phyloP scores from a whole-genome alignment of 441 rosid genomes.

The Jatropha podagrica region DNA sequence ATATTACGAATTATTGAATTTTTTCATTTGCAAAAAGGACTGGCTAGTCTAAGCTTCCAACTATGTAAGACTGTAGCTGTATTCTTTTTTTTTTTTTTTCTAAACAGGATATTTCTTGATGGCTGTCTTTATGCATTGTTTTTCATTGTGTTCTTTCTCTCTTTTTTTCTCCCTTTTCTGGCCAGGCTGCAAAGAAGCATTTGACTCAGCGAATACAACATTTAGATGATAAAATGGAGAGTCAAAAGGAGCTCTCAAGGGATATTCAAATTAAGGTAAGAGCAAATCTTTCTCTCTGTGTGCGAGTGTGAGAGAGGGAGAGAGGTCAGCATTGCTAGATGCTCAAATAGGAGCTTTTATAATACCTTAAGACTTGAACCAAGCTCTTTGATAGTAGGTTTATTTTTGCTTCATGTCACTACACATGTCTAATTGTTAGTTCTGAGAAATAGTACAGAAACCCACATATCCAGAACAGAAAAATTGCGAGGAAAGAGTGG shows the following conservation, averaged over 20 bases:
- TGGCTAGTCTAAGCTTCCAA: neutral
- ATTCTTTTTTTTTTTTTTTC: neutral
- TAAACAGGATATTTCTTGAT: too few relatives aligned
- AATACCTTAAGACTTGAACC: neutral
- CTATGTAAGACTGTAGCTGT: neutral
- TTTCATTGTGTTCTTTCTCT: neutral
- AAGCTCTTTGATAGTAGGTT: neutral
- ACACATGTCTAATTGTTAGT: neutral
- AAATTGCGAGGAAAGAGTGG: neutral
- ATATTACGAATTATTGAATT: too few relatives aligned
- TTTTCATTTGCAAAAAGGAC: neutral
- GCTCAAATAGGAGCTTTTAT: neutral
- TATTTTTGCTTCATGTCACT: neutral
- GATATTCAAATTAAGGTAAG: constrained; percentile 73
- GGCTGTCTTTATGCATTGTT: neutral
- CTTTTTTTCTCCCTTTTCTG: constrained; percentile 14
- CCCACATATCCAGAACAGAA: neutral
- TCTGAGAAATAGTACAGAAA: neutral
- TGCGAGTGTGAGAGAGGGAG: neutral
- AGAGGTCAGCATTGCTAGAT: neutral
- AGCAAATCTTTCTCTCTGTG: neutral
- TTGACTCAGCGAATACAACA: constrained; percentile 73
- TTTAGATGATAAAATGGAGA: constrained; percentile 83
- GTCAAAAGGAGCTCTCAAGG: constrained; percentile 72
- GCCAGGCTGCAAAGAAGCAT: constrained; percentile 84